Evolutionary conservation across 2,329 filamentous ascomycete species (phyloP), one percentile per base, ranked within the genome.

Genomic region (Neoarthrinium moseri): DNA sequence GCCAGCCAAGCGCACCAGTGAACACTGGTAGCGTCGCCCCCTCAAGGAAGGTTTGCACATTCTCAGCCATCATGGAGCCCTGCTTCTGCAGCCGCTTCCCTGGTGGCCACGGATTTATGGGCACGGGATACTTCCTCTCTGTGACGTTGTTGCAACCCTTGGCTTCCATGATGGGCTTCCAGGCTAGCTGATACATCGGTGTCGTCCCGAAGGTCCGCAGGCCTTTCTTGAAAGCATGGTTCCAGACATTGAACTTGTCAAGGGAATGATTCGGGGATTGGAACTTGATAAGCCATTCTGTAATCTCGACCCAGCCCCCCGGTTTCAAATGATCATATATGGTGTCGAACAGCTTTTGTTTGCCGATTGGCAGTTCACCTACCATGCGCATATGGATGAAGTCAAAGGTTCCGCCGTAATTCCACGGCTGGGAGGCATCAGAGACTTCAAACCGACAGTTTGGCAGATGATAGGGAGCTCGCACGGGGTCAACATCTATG

Each of bases 261-360:
- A 41, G 18, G 15, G 49, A 52, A 38, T 53, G 56, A 49, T 68
- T 57, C 5, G 64, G 53, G 5, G 62, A 63, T 29, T 61, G 55
- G 4, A 63, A 55, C 13, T 59, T 45, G 36, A 60, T 52, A 22
- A 61, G 51, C 60, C 60, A 67, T 51, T 68, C 65, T 22, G 62
- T 64, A 46, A 66, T 62, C 53, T 68, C 64, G 40, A 62, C 52
- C 55, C 59, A 66, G n/a, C 62, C 63, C 21, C 63, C 63, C 4
- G 62, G 62, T 18, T 51, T 53, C 5, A 68, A 55, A 43, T 63
- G 57, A 33, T 66, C 55, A 43, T 58, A 64, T 24, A 64, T 59
- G 2, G 52, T 49, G 32, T 58, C 56, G 13, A 67, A 49, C 5
- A 63, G 47, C 23, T 51, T 52, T 12, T 45, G 51, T 45, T 63